Evolutionary conservation across 2,329 filamentous ascomycete genomes (phyloP).

Genomic region (Cordyceps pruinosa): DNA sequence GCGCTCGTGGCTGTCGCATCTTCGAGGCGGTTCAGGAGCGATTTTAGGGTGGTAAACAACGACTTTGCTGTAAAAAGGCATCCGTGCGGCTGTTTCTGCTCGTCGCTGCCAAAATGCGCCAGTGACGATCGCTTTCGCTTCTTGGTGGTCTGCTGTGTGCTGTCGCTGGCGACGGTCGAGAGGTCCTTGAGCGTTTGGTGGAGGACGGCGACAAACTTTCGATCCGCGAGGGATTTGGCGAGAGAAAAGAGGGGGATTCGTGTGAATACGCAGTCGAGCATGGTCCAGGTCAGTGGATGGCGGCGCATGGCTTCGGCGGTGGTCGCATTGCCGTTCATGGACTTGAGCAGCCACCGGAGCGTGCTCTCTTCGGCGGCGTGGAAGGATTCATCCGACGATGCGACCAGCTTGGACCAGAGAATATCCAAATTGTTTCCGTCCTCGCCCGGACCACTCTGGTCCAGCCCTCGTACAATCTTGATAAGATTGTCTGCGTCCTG

Average conservation of each 20-base stretch:
- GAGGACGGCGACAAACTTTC: constrained; percentile 59
- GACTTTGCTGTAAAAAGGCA: constrained; percentile 42
- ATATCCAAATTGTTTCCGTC: constrained; percentile 40
- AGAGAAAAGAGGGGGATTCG: constrained; percentile 63
- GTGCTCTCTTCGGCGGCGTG: constrained; percentile 51
- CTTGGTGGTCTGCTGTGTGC: constrained; percentile 21
- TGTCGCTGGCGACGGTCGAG: constrained; percentile 26
- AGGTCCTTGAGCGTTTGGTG: constrained; percentile 59
- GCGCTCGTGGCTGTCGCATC: constrained; percentile 27
- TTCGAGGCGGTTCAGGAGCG: constrained; percentile 40
- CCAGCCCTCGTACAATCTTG: constrained; percentile 47
- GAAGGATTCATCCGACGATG: constrained; percentile 35
- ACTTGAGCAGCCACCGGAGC: constrained; percentile 57
- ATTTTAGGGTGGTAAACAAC: constrained; percentile 40
- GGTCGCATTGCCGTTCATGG: constrained; percentile 43
- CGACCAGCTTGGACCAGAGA: constrained; percentile 43
- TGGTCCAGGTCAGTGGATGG: constrained; percentile 52
- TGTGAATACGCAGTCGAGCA: constrained; percentile 54
- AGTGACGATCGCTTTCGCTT: constrained; percentile 41
- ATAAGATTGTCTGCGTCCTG: constrained; percentile 37
- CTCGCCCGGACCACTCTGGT: constrained; percentile 41
- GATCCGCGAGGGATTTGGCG: constrained; percentile 63
- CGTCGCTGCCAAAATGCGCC: constrained; percentile 31
- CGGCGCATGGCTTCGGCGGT: constrained; percentile 47
- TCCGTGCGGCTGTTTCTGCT: constrained; percentile 32